Percentiles rank a stretch among this genome's conserved stretches.
phyloP scores from a whole-genome alignment of 2,329 filamentous ascomycete genomes.

The Ambrosiella cleistominuta region DNA sequence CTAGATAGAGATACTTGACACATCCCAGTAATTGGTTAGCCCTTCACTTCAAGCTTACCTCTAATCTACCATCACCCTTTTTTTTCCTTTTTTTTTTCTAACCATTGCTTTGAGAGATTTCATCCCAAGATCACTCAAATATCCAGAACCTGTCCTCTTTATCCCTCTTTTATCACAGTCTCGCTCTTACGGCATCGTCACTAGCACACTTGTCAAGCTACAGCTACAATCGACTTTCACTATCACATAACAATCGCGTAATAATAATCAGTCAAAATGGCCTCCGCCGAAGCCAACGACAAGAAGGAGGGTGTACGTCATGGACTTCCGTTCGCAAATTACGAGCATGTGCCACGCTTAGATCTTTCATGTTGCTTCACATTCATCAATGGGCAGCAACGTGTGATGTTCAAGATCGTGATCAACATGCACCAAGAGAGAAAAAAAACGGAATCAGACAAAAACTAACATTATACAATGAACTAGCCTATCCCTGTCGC shows the following conservation, averaged over 20 bases:
- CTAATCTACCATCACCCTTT: slow-evolving; percentile 4
- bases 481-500: slow-evolving; percentile 57
- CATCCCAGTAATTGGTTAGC: slow-evolving; percentile 1
- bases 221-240: neutral
- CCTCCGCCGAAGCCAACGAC: neutral
- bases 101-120: neutral
- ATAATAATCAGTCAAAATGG: slow-evolving; percentile 3
- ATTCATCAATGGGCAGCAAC: too few relatives aligned
- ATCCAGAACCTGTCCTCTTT: neutral
- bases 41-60: neutral
- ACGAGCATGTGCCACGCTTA: too few relatives aligned
- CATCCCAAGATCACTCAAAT: neutral
- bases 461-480: slow-evolving; percentile 2
- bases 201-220: neutral
- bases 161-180: neutral
- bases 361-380: too few relatives aligned
- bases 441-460: neutral
- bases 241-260: neutral
- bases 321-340: neutral
- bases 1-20: neutral
- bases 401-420: neutral
- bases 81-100: neutral
- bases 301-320: slow-evolving; percentile 9
- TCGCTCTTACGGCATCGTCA: neutral
- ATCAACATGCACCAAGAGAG: neutral